These are phyloP conservation scores for Lasiodiplodia sp. DNA, from an alignment of 2,329 filamentous ascomycete genomes.

Conservation along the genomic window DNA sequence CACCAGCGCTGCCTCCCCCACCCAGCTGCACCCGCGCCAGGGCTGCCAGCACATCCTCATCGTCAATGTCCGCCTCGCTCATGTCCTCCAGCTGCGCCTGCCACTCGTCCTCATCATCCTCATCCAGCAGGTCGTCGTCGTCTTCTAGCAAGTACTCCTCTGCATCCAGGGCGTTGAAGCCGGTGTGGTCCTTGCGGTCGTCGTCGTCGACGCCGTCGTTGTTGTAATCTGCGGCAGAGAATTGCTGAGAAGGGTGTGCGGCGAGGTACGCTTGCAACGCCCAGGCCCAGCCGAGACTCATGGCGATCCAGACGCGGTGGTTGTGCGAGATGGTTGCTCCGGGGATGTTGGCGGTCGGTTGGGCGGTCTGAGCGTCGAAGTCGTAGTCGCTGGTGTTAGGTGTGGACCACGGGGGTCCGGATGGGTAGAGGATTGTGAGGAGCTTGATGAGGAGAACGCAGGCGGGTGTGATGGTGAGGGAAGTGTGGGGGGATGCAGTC, in stretches of 20 bases:
- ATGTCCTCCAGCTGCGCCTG: slow-evolving; percentile 2
- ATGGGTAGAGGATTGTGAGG: slow-evolving; percentile 1
- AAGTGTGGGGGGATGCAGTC: not conserved
- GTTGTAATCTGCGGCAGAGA: not conserved
- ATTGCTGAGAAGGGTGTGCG: not conserved
- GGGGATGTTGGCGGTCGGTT: not conserved
- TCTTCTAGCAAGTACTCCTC: not conserved
- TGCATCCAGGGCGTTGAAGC: not conserved
- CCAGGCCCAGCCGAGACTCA: slow-evolving; percentile 13
- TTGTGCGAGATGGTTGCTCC: not conserved
- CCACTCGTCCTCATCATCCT: not conserved
- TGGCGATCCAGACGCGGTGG: slow-evolving; percentile 13
- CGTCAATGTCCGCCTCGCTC: slow-evolving; percentile 6
- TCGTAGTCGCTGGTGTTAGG: not conserved
- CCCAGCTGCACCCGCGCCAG: not conserved
- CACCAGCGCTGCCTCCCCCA: not conserved
- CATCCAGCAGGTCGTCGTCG: not conserved
- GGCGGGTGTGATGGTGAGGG: not conserved
- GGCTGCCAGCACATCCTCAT: not conserved
- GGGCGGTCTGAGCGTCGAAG: not conserved
- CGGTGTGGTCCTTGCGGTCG: not conserved
- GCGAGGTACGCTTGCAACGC: not conserved
- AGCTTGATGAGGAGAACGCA: not conserved
- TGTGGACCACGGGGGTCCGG: not conserved
- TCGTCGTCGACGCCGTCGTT: not conserved